Percentiles rank a stretch among this genome's conserved stretches.
These are phyloP conservation scores for Epichloe brachyelytri DNA, from an alignment of 2,329 filamentous ascomycete species.

Conservation along the genomic window DNA sequence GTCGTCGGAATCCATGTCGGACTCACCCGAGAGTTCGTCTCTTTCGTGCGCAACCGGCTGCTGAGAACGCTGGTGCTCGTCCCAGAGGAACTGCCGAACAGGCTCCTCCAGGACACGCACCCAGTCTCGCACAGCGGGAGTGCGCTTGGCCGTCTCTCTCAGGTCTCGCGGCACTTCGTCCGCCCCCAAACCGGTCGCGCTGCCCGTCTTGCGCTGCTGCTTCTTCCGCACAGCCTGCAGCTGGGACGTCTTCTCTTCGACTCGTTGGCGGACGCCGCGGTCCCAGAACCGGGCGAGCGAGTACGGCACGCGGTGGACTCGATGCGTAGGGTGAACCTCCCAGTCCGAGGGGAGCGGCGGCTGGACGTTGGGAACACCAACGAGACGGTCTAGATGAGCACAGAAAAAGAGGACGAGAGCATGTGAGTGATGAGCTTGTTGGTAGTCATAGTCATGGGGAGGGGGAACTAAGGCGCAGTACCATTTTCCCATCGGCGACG, in stretches of 20 bases:
- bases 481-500: constrained; percentile 92
- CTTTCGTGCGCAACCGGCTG: constrained; percentile 12
- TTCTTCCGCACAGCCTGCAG: constrained; percentile 31
- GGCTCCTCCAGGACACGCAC: constrained; percentile 77
- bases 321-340: constrained; percentile 70
- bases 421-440: background rate
- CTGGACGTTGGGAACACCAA: constrained; percentile 75
- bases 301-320: constrained; percentile 69
- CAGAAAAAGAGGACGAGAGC: background rate
- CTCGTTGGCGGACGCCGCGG: constrained; percentile 33
- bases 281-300: constrained; percentile 84
- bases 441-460: too few relatives aligned
- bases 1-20: constrained; percentile 40
- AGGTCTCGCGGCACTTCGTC: constrained; percentile 67
- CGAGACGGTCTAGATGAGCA: constrained; percentile 55
- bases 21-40: background rate
- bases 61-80: constrained; percentile 18
- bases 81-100: constrained; percentile 61
- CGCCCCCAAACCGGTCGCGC: constrained; percentile 29
- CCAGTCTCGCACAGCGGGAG: constrained; percentile 64
- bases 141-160: constrained; percentile 66
- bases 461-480: constrained; percentile 19
- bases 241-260: constrained; percentile 31
- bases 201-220: constrained; percentile 29
- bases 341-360: constrained; percentile 75